Percentiles rank a stretch among this genome's conserved stretches.
Evolutionary conservation across 192 early-diverging fungal genomes (phyloP).

Genomic region (Dimargaris xerosporica): DNA sequence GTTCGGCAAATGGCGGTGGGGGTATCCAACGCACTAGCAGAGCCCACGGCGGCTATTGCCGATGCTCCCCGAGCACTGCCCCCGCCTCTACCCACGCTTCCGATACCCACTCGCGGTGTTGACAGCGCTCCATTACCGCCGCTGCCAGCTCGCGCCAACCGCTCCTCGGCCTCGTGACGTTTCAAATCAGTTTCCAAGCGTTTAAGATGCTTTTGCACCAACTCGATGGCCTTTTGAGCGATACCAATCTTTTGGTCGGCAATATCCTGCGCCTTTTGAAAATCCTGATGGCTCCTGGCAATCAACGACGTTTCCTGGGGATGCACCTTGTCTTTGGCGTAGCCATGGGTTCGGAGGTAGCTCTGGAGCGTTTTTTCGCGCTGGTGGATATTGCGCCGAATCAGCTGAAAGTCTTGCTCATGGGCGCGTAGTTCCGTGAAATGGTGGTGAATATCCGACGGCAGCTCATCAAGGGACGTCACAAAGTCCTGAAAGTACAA

Average conservation of each 20-base stretch:
- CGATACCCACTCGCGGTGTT: too few species aligned
- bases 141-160: neutral
- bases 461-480: neutral
- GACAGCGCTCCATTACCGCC: neutral
- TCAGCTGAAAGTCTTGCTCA: slow-evolving; percentile 4
- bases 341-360: neutral
- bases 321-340: neutral
- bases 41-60: neutral
- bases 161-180: slow-evolving; percentile 2
- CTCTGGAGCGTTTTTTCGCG: slow-evolving; percentile 1
- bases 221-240: neutral
- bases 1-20: neutral
- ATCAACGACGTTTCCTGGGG: neutral
- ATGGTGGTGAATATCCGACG: neutral
- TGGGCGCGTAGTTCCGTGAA: slow-evolving; percentile 2
- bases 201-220: neutral
- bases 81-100: neutral
- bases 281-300: neutral
- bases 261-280: neutral
- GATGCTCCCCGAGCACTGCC: neutral
- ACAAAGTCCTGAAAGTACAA: slow-evolving; percentile 8
- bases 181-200: slow-evolving; percentile 1
- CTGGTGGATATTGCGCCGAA: slow-evolving; percentile 6
- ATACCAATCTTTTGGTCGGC: slow-evolving; percentile 3
- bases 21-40: neutral